A percentile compares a stretch with the other conserved stretches of the same genome.
Conservation (phyloP, 352 stramenopile genomes). For the Globisporangium uncinulatum region DNA sequence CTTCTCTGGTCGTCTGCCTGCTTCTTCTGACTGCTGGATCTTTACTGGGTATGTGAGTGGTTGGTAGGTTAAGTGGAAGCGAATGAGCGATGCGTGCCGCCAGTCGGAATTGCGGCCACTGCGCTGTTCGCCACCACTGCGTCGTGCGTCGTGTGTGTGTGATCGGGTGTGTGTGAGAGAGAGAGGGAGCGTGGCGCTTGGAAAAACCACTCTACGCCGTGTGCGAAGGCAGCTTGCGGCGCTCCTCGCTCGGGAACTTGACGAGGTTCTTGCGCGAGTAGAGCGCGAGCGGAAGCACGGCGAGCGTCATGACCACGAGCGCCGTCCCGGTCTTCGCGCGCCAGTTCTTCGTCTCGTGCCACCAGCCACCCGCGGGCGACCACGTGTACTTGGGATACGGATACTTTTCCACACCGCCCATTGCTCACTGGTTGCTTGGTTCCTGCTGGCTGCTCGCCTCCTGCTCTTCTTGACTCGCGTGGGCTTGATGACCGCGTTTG, state of each 20-base stretch:
- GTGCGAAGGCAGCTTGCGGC: constrained; percentile 37
- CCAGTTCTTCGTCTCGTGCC: constrained; percentile 82
- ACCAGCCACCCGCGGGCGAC: constrained; percentile 83
- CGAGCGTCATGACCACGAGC: constrained; percentile 40
- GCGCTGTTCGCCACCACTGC: neutral
- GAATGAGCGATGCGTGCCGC: neutral
- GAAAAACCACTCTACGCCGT: neutral
- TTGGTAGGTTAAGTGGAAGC: neutral
- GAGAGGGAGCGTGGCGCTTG: neutral
- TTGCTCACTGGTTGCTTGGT: constrained; percentile 9
- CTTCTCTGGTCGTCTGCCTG: constrained; percentile 1
- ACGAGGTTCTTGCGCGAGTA: constrained; percentile 60
- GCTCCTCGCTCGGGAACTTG: constrained; percentile 71
- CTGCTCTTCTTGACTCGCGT: constrained; percentile 1
- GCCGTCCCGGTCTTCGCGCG: constrained; percentile 68
- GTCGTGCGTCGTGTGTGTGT: neutral
- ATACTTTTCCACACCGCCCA: constrained; percentile 80
- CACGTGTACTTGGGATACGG: constrained; percentile 86
- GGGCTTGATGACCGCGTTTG: neutral
- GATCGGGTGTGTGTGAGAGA: neutral
- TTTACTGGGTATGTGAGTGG: too few relatives aligned
- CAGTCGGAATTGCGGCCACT: neutral
- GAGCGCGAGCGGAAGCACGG: constrained; percentile 44
- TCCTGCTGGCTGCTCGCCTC: neutral
- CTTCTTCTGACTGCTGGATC: neutral